Percentiles rank a stretch among this genome's conserved stretches.
Evolutionary conservation across 495 filamentous ascomycete species (phyloP).

Genomic region (Chaetomium cochliodes): DNA sequence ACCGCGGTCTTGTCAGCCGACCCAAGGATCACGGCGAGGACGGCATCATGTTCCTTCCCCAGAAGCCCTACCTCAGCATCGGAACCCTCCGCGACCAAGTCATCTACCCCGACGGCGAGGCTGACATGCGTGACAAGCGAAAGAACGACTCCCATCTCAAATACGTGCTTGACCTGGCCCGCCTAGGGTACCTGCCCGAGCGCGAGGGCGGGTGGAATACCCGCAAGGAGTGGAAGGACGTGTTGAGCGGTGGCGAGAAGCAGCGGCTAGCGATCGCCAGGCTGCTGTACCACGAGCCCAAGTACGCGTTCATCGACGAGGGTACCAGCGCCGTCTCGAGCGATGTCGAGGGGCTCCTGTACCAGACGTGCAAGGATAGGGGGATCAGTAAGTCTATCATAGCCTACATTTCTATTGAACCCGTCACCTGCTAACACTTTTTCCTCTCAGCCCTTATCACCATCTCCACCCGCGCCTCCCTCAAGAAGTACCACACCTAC

Average conservation of each 20-base stretch:
- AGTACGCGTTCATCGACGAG: conserved; percentile 92
- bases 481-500: conserved; percentile 93
- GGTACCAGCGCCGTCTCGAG: conserved; percentile 89
- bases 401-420: neutral
- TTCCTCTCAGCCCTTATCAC: conserved; percentile 68
- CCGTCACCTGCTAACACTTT: neutral
- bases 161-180: conserved; percentile 74
- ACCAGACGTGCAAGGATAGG: conserved; percentile 85
- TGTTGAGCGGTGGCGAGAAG: conserved; percentile 96
- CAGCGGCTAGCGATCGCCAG: conserved; percentile 89
- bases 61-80: conserved; percentile 87
- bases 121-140: conserved; percentile 84
- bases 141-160: conserved; percentile 72
- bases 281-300: conserved; percentile 89
- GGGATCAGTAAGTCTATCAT: conserved; percentile 72
- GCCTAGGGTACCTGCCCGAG: conserved; percentile 82
- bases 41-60: conserved; percentile 97
- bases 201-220: conserved; percentile 97
- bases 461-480: conserved; percentile 84
- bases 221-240: conserved; percentile 97
- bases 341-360: conserved; percentile 92
- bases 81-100: conserved; percentile 98
- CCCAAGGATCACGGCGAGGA: conserved; percentile 78
- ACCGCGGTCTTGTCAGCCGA: conserved; percentile 81
- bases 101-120: conserved; percentile 92